Evolutionary conservation across 306 rosid genomes (phyloP), one percentile per base, ranked within the genome.

Genomic region (Pyrus communis): DNA sequence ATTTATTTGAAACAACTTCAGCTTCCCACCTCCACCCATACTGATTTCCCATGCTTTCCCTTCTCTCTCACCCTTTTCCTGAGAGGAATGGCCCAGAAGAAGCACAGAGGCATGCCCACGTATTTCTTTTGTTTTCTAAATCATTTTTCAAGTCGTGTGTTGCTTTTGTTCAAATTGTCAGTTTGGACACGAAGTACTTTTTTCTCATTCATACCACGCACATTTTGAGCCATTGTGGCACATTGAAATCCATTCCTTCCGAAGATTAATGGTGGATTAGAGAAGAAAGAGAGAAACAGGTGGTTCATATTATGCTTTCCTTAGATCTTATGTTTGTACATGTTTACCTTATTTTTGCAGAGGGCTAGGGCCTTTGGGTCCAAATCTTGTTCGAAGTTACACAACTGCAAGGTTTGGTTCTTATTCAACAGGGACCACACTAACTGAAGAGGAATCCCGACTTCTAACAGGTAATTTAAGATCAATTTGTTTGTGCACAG

Each of bases 341-440:
- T 73, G 59, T 51, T 61, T 72, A 69, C 33, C 11, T 51, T 78
- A 65, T 71, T 81, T 61, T 77, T 77, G 82, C 87, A 96, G 98
- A 83, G 97, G 99, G 30, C 81, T 96, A 79, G 99, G 99, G 73
- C 99, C 99, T 75, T 96, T 89, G 97, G 99, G 99, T 82, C 99
- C 93, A 76, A 79, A 86, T 77, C 54, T 91, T 59, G 97, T 96
- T 70, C 86, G 80, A 73, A 87, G 54, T 74, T 96, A 96, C 85
- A 91, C 98, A 8, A 86, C 81, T 86, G 81, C 89, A 67, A 89
- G 98, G 76, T 96, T 96, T 76, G 84, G 91, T 59, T 28, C 89
- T 77, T 68, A 80, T 81, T 78, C 98, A 79, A 76, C 86, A 33
- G 99, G 97, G 40, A 85, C 85, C 73, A 31, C 70, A 54, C 81